A percentile compares a stretch with the other conserved stretches of the same genome.
phyloP scores from a whole-genome alignment of 257 asterid species.

The Salvia hispanica region DNA sequence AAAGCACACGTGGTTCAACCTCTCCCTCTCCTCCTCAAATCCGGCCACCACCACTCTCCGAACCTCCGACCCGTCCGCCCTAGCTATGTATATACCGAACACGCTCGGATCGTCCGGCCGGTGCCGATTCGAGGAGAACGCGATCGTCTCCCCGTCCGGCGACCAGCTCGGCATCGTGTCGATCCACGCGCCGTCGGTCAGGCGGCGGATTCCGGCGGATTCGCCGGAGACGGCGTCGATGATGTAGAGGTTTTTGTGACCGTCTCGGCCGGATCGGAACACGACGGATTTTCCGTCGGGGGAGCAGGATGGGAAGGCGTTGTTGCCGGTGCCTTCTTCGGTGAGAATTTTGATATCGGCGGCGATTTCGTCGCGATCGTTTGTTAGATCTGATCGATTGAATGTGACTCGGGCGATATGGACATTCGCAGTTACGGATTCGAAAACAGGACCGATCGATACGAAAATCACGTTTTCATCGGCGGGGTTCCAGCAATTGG shows the following conservation, averaged over 20 bases:
- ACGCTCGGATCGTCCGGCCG: slow-evolving; percentile 42
- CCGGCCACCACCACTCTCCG: slow-evolving; percentile 53
- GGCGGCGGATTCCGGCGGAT: slow-evolving; percentile 52
- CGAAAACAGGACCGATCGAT: slow-evolving; percentile 72
- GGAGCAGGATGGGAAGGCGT: slow-evolving; percentile 83
- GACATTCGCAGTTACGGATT: slow-evolving; percentile 43
- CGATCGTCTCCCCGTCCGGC: slow-evolving; percentile 70
- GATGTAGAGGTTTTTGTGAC: slow-evolving; percentile 73
- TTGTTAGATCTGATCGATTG: slow-evolving; percentile 38
- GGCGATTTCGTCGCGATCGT: slow-evolving; percentile 37
- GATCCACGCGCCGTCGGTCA: slow-evolving; percentile 79
- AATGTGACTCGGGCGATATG: slow-evolving; percentile 80
- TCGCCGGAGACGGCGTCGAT: slow-evolving; percentile 71
- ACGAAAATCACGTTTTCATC: slow-evolving; percentile 65
- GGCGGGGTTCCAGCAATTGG: slow-evolving; percentile 72
- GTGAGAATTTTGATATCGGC: slow-evolving; percentile 63
- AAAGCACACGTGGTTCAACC: slow-evolving; percentile 83
- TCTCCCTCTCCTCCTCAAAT: slow-evolving; percentile 54
- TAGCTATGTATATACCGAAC: slow-evolving; percentile 60
- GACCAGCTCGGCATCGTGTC: slow-evolving; percentile 98
- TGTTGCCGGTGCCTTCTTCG: slow-evolving; percentile 63
- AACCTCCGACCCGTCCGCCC: slow-evolving; percentile 59
- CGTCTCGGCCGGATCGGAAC: slow-evolving; percentile 77
- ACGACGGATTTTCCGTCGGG: slow-evolving; percentile 75
- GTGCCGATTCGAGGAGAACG: slow-evolving; percentile 82